These are phyloP conservation scores for Trichoderma atroviride DNA, from an alignment of 2,329 filamentous ascomycete genomes.

Conservation along the genomic window DNA sequence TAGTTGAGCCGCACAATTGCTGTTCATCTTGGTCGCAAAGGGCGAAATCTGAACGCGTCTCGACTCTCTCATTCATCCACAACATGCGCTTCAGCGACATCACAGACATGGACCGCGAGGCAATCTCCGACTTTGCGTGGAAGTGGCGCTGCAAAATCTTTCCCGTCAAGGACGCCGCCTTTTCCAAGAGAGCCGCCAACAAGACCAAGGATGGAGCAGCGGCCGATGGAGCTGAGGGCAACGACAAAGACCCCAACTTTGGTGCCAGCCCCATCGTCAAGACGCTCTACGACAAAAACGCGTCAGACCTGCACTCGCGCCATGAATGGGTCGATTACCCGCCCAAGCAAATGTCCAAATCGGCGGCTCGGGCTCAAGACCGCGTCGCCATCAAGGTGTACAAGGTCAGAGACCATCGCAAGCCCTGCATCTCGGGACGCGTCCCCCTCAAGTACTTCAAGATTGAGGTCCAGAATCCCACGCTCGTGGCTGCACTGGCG, in stretches of 20 bases:
- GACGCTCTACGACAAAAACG: conserved; percentile 45
- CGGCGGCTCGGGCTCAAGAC: conserved; percentile 41
- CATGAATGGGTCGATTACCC: conserved; percentile 48
- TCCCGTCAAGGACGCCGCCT: conserved; percentile 30
- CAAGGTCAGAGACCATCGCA: conserved; percentile 49
- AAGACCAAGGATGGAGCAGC: conserved; percentile 24
- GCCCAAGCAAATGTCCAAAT: conserved; percentile 47
- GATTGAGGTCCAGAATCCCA: conserved; percentile 48
- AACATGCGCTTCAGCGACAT: conserved; percentile 18
- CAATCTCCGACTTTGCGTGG: conserved; percentile 37
- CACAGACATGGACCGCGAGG: conserved; percentile 28
- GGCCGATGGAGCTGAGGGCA: neutral
- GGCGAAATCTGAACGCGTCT: neutral
- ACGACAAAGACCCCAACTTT: conserved; percentile 34
- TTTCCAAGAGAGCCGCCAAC: conserved; percentile 26
- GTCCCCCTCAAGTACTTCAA: conserved; percentile 45
- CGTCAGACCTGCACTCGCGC: conserved; percentile 27
- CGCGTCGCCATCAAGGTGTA: conserved; percentile 49
- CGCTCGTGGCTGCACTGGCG: conserved; percentile 46
- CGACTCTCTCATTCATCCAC: neutral
- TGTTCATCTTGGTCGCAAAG: neutral
- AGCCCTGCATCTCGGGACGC: conserved; percentile 45
- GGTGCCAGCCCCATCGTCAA: conserved; percentile 41
- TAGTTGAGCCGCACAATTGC: neutral
- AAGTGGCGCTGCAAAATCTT: conserved; percentile 40